Evolutionary conservation across 306 rosid genomes (phyloP).

Genomic region (Sophora flavescens): DNA sequence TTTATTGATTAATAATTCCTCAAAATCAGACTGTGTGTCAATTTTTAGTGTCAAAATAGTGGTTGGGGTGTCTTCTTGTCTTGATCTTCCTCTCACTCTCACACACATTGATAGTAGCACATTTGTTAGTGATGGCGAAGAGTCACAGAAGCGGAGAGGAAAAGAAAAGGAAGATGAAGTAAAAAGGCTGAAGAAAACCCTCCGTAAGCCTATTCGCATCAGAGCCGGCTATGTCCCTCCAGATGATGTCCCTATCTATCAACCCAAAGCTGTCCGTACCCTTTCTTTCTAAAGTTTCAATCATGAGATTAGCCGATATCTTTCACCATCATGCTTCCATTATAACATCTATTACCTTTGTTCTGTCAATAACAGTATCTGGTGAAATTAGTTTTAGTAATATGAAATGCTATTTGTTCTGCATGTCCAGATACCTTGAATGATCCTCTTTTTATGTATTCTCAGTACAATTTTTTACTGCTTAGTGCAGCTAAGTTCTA

Average conservation of each 20-base stretch:
- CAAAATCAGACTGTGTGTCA: too few relatives aligned
- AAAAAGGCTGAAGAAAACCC: slow-evolving; percentile 40
- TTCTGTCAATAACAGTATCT: neutral
- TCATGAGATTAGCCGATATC: neutral
- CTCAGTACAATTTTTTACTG: too few relatives aligned
- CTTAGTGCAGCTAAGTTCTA: slow-evolving; percentile 3
- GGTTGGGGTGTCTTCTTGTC: too few relatives aligned
- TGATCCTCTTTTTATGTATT: neutral
- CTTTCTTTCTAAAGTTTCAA: neutral
- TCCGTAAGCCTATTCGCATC: slow-evolving; percentile 82
- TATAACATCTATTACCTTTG: neutral
- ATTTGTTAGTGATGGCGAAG: too few relatives aligned
- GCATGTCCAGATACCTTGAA: slow-evolving; percentile 25
- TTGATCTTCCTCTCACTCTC: too few relatives aligned
- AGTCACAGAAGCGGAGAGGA: too few relatives aligned
- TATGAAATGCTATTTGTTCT: slow-evolving; percentile 4
- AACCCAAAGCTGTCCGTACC: slow-evolving; percentile 76
- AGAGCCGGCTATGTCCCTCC: slow-evolving; percentile 87
- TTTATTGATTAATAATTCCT: too few relatives aligned
- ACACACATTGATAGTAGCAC: too few relatives aligned
- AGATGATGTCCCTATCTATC: slow-evolving; percentile 92
- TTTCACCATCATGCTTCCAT: slow-evolving; percentile 20
- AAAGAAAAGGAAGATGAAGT: too few relatives aligned
- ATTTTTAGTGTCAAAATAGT: too few relatives aligned
- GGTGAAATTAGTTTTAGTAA: slow-evolving; percentile 10